Conservation (phyloP, 768 basidiomycete species). For the Boletus rex-veris region DNA sequence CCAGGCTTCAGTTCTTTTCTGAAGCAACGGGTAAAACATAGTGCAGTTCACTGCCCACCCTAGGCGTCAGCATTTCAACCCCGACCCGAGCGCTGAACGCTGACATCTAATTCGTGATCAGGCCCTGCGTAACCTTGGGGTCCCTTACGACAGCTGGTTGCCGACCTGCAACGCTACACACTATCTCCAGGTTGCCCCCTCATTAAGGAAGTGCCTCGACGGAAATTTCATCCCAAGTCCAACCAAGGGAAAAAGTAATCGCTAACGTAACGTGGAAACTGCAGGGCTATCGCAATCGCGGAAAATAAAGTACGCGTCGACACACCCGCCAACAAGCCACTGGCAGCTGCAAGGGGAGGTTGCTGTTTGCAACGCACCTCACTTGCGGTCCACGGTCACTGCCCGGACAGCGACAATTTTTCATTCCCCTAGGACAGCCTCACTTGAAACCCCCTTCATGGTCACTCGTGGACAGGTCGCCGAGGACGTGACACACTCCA, state of each 20-base stretch:
- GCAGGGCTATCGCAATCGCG: conserved; percentile 12
- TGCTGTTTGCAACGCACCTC: conserved; percentile 18
- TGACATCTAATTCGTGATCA: neutral
- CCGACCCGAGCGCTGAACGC: neutral
- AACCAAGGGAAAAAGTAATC: conserved; percentile 8
- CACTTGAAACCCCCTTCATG: neutral
- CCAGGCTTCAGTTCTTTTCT: neutral
- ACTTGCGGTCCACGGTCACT: conserved; percentile 11
- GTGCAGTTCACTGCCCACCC: neutral
- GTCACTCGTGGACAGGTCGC: conserved; percentile 1
- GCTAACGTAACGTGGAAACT: conserved; percentile 29
- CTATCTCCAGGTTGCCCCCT: conserved; percentile 21
- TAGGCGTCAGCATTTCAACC: neutral
- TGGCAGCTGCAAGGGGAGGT: conserved; percentile 4
- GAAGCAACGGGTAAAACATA: neutral
- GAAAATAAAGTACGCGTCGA: conserved; percentile 16
- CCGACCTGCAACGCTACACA: conserved; percentile 12
- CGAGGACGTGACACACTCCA: conserved; percentile 9
- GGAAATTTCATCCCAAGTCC: conserved; percentile 12
- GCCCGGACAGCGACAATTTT: conserved; percentile 7
- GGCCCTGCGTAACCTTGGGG: conserved; percentile 6
- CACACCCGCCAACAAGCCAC: conserved; percentile 7
- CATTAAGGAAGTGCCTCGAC: conserved; percentile 12
- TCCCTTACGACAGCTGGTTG: conserved; percentile 22
- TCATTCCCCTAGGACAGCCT: conserved; percentile 27